Base-by-base conservation (phyloP, 441 rosid species). In the Jatropha podagrica region DNA sequence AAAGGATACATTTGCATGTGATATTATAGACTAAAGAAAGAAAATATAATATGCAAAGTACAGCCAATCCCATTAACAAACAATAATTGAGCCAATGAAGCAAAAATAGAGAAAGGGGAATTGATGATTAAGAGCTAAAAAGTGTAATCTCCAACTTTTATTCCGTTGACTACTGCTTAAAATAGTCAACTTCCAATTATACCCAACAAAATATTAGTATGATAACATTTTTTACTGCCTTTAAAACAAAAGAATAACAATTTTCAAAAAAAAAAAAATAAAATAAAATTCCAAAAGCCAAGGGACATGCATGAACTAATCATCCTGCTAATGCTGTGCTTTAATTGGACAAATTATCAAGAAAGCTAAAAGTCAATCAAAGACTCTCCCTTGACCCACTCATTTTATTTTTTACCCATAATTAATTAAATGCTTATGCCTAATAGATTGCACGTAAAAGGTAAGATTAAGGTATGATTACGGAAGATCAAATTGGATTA, bases 341-440 rank as follows among this genome's bases (percentile, higher is more conserved):
- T 74, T 74, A 74, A 74, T 64, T 74, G 52, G 54, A 64, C 76
- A 74, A 74, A n/a, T 49, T 14, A 8, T 55, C 49, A 40, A 40
- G 11, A 56, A 55, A n/a, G 13, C 69, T 51, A 37, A 38, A 52
- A 63, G 49, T 54, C 76, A 40, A 65, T 55, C n/a, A 41, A 26
- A 67, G 71, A 23, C 40, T 65, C 17, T 17, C 5, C 32, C 1
- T 13, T 65, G 20, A 51, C 40, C n/a, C 27, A n/a, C 26, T 11
- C 13, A 37, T 40, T 38, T 27, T 20, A 7, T 48, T 10, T 38
- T 6, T 51, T 18, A 12, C 2, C 6, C 44, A 46, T 15, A 73
- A 15, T 49, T n/a, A 72, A 60, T 40, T 15, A 46, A 26, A 61
- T 46, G 7, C 4, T 17, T 8, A 9, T 63, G 38, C 38, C 38